A percentile compares a stretch with the other conserved stretches of the same genome.
Conservation (phyloP, 345 rosid species). For the Acer yangbiense region DNA sequence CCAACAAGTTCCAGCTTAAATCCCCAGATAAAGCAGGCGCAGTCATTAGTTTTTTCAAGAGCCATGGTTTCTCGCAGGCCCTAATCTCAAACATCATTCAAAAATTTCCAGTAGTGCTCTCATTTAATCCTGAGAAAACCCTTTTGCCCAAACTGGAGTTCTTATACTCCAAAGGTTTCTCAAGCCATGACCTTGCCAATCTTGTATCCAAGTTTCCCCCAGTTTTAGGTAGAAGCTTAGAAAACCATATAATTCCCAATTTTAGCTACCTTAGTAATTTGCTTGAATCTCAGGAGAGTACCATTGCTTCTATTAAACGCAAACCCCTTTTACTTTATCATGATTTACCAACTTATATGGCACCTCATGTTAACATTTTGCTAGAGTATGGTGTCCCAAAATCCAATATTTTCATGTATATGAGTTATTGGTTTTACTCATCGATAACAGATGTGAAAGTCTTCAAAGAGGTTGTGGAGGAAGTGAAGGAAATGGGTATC, state of each 20-base stretch:
- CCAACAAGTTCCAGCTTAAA: background rate
- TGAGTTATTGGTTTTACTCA: conserved; percentile 6
- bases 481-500: conserved; percentile 26
- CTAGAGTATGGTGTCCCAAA: conserved; percentile 30
- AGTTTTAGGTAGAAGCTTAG: conserved; percentile 23
- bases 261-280: conserved; percentile 24
- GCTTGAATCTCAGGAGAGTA: conserved; percentile 13
- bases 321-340: background rate
- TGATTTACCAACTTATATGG: background rate
- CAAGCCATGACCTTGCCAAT: conserved; percentile 18
- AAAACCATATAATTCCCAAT: conserved; percentile 28
- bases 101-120: conserved; percentile 16
- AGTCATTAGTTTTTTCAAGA: conserved; percentile 20
- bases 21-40: conserved; percentile 11
- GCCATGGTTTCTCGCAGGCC: conserved; percentile 29
- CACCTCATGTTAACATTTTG: conserved; percentile 17
- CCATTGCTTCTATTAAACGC: conserved; percentile 1
- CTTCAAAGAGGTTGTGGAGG: conserved; percentile 19
- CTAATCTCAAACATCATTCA: conserved; percentile 22
- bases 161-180: conserved; percentile 34
- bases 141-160: conserved; percentile 44
- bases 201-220: background rate
- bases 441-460: background rate
- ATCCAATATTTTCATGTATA: background rate
- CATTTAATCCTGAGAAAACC: conserved; percentile 16